Evolutionary conservation across 371 early-diverging fungal genomes (phyloP), one percentile per base, ranked within the genome.

Genomic region (Circinella umbellata): DNA sequence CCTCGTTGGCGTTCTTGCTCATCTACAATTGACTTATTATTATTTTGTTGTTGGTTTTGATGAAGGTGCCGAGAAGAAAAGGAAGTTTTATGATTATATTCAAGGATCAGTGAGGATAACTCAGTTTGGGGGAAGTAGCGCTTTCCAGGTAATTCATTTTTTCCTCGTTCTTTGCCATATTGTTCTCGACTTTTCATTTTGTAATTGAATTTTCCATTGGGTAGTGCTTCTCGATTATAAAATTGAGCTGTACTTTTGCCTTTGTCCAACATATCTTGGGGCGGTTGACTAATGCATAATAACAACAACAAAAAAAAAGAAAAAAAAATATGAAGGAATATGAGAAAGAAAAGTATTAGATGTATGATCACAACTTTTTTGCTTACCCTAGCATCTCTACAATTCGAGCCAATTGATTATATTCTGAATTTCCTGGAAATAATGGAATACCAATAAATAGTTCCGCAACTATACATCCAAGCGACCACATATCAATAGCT

Each of bases 401-500:
- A 65, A 98, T 98, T 14, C 98, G 88, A 46, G 86, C 82, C 4
- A 98, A 73, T 77, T 98, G 98, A 74, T 98, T 95, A 76, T 96
- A 97, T 80, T 98, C 97, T 39, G 94, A 95, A 14, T 90, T 89
- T 8, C 99, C 99, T 0, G 98, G 97, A 76, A 98, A 98, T 69
- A 99, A 78, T 0, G 98, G 98, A 4, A 95, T 80, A 0, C 98
- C 97, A 5, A 96, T 79, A 71, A 94, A 96, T 36, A 99, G 83
- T 77, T 99, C 99, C 1, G 96, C 98, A 18, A 97, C 95, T 69
- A 99, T 96, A 77, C 99, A 99, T 0, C 99, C 99, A 8, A 99
- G 83, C 4, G 98, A 96, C 99, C 99, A 99, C 91, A 99, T 97
- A 76, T 99, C 99, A 53, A 98, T 97, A n/a, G 95, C 86, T 39